A percentile compares a stretch with the other conserved stretches of the same genome.
Conservation (phyloP, 805 yeast genomes). For the Sugiyamaella chiloensis region DNA sequence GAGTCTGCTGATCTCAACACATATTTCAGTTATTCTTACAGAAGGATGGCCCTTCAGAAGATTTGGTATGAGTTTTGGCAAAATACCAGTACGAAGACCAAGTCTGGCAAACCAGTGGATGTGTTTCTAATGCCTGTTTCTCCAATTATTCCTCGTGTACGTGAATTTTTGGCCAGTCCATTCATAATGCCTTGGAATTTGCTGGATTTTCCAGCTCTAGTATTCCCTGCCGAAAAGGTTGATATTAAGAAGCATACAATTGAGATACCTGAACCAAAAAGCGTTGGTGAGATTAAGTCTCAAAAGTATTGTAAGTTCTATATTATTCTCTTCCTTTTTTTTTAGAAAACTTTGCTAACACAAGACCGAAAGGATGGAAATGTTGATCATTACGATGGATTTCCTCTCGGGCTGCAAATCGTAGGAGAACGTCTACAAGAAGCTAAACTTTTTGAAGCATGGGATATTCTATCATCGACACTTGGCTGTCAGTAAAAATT, state of each 20-base stretch:
- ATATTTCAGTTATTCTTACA: conserved; percentile 9
- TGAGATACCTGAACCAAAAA: conserved; percentile 13
- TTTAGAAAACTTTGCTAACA: background rate
- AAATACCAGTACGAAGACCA: conserved; percentile 35
- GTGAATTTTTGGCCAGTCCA: conserved; percentile 11
- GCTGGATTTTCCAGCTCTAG: conserved; percentile 23
- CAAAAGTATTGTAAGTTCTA: conserved; percentile 14
- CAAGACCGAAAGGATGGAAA: conserved; percentile 2
- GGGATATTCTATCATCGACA: background rate
- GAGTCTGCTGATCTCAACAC: conserved; percentile 19
- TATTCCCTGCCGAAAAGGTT: conserved; percentile 26
- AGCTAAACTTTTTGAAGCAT: conserved; percentile 39
- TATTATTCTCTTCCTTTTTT: background rate
- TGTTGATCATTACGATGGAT: conserved; percentile 37
- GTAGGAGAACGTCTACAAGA: conserved; percentile 57
- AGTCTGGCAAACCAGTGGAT: conserved; percentile 44
- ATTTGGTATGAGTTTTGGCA: conserved; percentile 45
- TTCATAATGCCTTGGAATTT: conserved; percentile 19
- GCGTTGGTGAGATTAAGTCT: conserved; percentile 8
- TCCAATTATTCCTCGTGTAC: conserved; percentile 32
- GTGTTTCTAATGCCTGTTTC: conserved; percentile 46
- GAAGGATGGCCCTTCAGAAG: conserved; percentile 30
- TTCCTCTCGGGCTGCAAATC: conserved; percentile 56
- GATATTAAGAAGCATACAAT: conserved; percentile 41
- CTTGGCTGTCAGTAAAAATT: background rate